Evolutionary conservation across 2,329 filamentous ascomycete genomes (phyloP), one percentile per base, ranked within the genome.

Genomic region (Xylariaceae sp.): DNA sequence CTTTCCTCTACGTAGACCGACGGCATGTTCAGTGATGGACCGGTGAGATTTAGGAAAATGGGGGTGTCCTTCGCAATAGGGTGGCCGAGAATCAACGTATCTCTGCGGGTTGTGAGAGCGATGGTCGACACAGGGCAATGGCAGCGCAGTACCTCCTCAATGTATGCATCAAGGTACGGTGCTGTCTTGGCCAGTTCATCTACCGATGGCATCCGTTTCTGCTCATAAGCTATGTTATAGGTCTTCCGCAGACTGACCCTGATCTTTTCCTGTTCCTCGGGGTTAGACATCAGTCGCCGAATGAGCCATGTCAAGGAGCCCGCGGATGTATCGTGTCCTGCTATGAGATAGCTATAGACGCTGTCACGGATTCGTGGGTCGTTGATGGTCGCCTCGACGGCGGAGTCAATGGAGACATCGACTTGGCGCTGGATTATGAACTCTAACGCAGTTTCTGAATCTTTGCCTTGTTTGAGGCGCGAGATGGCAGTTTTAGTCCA

Each of bases 31-130:
- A 48, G 17, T 12, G 47, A 48, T 43, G 47, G 38, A 7, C 47
- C 47, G 19, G 47, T 43, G 19, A 48, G 47, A 31, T 48, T 48
- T 5, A 48, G 47, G 18, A 48, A 48, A 9, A 43, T 22, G 13
- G 16, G 47, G 10, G 47, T 48, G 10, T 48, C 18, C 7, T 14
- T 38, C 14, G 47, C 39, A 19, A 48, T 28, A 31, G 33, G 39
- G 17, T 43, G n/a, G 5, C 47, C 47, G 16, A 48, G 31, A 18
- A 48, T 39, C n/a, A 31, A 34, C 17, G 47, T 48, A 40, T 42
- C 40, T 13, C 39, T 17, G 11, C 47, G 39, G 6, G 47, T 36
- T 14, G 12, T 48, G 14, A 48, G 16, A 10, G 36, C 34, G 12
- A 48, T 34, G 16, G n/a, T 48, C 5, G 34, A 31, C 4, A 43